Conservation (phyloP, 176 grass and related monocot genomes). For the Hyparrhenia diplandra region DNA sequence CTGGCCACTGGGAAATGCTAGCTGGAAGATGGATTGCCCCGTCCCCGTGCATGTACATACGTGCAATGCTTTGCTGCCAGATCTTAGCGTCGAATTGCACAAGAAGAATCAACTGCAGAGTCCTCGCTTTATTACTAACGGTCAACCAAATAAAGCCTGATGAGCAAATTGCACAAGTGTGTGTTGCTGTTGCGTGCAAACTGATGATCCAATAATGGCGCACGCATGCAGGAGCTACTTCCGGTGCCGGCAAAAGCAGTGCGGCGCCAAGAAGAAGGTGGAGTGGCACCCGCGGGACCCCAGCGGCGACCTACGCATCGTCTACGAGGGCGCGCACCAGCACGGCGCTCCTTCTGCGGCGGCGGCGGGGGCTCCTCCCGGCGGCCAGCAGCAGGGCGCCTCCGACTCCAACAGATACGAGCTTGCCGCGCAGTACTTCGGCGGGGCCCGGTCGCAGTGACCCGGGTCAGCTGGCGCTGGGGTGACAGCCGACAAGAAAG, state of each 20-base stretch:
- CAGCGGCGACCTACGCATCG: slow-evolving; percentile 24
- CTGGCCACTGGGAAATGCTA: background rate
- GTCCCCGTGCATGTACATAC: background rate
- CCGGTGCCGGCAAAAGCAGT: slow-evolving; percentile 60
- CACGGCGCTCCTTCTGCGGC: slow-evolving; percentile 46
- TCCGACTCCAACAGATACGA: slow-evolving; percentile 47
- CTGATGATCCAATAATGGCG: background rate
- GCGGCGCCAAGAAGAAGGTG: slow-evolving; percentile 70
- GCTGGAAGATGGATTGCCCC: background rate
- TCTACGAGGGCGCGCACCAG: slow-evolving; percentile 50
- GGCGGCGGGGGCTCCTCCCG: background rate
- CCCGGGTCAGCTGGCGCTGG: background rate
- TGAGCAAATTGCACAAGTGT: background rate
- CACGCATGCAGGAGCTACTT: slow-evolving; percentile 57
- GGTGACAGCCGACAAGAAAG: background rate
- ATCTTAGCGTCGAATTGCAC: no score
- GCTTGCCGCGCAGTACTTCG: slow-evolving; percentile 53
- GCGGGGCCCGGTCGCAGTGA: slow-evolving; percentile 18
- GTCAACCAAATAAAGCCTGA: background rate
- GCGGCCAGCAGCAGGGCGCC: background rate
- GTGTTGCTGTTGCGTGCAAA: no score
- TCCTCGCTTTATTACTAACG: background rate
- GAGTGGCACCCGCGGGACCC: slow-evolving; percentile 59
- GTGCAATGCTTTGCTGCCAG: background rate
- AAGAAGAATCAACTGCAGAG: no score